Base-by-base conservation (phyloP, 208 protist species). In the Trypanosoma rangeli region DNA sequence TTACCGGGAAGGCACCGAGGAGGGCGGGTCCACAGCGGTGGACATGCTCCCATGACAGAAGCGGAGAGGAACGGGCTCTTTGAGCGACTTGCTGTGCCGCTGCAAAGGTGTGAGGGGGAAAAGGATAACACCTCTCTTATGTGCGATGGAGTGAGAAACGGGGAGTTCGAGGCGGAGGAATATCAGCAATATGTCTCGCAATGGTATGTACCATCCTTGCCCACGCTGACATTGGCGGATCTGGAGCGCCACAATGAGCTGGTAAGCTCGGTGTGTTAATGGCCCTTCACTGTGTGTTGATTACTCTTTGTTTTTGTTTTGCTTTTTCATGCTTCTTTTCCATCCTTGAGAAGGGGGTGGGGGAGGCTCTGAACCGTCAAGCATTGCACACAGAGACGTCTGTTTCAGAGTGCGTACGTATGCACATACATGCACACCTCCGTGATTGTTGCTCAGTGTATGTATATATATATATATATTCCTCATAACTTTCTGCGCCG, bases 31-130 rank as follows among this genome's bases (percentile, higher is more conserved):
- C 24, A 20, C 37, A 61, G 22, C 20, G 44, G 16, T 35, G 31
- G 54, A 8, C 13, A 5, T 28, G 24, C 42, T 24, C 59, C 31
- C 10, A 24, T 64, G 53, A 79, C 66, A 33, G n/a, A 54, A 8
- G 28, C 29, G 18, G 59, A 55, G 72, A 42, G 69, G 75, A 13
- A 70, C 71, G 74, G 82, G 9, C 15, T 89, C 12, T 90, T 93
- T 59, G 78, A 80, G 29, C 81, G 87, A 26, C 77, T 93, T 7
- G 78, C 87, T 5, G 78, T 77, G 44, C 87, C 87, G 0, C 61
- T 57, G 1, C 67, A 24, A 8, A 71, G 85, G 9, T 64, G 65
- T 28, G 29, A 73, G 24, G 85, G 86, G 48, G 80, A 76, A 49
- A 73, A 77, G n/a, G 74, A 68, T 52, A 76, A 74, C 50, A 67